A percentile compares a stretch with the other conserved stretches of the same genome.
phyloP scores from a whole-genome alignment of 2,329 filamentous ascomycete genomes.

The Zasmidium cellare region DNA sequence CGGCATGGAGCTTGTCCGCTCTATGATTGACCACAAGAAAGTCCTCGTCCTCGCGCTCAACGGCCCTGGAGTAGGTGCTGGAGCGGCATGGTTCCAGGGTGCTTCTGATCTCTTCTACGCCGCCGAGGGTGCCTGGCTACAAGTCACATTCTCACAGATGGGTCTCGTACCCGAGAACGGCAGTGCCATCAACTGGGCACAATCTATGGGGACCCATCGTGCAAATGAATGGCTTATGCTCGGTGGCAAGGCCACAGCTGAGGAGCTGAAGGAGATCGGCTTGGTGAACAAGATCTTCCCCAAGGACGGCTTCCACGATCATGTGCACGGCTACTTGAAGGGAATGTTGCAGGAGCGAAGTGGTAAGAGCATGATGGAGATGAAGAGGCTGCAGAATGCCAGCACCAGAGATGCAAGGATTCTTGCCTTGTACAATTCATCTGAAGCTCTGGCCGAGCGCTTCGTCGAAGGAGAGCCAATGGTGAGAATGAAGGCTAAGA shows the following conservation, averaged over 20 bases:
- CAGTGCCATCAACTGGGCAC: slow-evolving; percentile 26
- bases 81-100: slow-evolving; percentile 31
- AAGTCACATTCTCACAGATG: slow-evolving; percentile 30
- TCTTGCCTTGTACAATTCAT: slow-evolving; percentile 25
- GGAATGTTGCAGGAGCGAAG: slow-evolving; percentile 26
- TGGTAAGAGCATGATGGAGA: slow-evolving; percentile 31
- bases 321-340: slow-evolving; percentile 25
- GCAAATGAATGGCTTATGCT: slow-evolving; percentile 31
- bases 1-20: slow-evolving; percentile 27
- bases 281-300: slow-evolving; percentile 31
- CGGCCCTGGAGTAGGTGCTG: slow-evolving; percentile 29
- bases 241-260: slow-evolving; percentile 25
- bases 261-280: slow-evolving; percentile 29
- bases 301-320: slow-evolving; percentile 26
- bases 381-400: slow-evolving; percentile 30
- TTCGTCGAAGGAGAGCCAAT: slow-evolving; percentile 31
- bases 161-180: slow-evolving; percentile 29
- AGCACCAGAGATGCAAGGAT: slow-evolving; percentile 22
- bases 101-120: slow-evolving; percentile 29
- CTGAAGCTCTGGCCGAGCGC: slow-evolving; percentile 26
- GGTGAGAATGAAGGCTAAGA: slow-evolving; percentile 31
- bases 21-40: slow-evolving; percentile 31
- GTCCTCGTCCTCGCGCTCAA: slow-evolving; percentile 31
- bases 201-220: slow-evolving; percentile 27
- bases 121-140: slow-evolving; percentile 28